These are phyloP conservation scores for Hyphopichia pseudoburtonii DNA, from an alignment of 1,139 yeast species.

Conservation along the genomic window DNA sequence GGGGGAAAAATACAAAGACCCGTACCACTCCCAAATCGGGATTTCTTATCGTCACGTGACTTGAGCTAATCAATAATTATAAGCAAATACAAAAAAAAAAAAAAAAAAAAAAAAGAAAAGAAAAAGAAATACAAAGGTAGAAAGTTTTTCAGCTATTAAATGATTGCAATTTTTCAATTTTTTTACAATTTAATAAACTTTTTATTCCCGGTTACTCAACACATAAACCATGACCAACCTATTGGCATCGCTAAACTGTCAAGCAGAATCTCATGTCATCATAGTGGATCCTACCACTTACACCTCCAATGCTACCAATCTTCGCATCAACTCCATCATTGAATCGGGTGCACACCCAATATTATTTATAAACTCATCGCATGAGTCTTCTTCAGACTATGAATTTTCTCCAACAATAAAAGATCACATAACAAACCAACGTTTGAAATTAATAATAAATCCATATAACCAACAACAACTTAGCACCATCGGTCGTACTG, in stretches of 20 bases:
- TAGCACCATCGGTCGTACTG: constrained; percentile 57
- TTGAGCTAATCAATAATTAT: constrained; percentile 14
- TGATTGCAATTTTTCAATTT: constrained; percentile 6
- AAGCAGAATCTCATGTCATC: constrained; percentile 58
- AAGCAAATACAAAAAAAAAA: neutral
- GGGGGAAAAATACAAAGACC: neutral
- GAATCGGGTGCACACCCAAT: constrained; percentile 61
- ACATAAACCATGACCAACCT: constrained; percentile 33
- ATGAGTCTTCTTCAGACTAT: constrained; percentile 12
- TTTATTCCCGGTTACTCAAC: no score
- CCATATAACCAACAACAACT: constrained; percentile 37
- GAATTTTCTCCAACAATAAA: constrained; percentile 22
- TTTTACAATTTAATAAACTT: neutral
- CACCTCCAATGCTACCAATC: constrained; percentile 47
- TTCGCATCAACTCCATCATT: constrained; percentile 49
- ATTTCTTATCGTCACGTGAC: constrained; percentile 17
- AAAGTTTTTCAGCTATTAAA: neutral
- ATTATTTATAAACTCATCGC: constrained; percentile 29
- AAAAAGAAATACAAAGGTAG: neutral
- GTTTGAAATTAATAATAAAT: constrained; percentile 32
- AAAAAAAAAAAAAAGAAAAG: neutral
- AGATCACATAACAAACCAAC: constrained; percentile 18
- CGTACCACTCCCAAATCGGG: neutral
- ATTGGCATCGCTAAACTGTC: constrained; percentile 51
- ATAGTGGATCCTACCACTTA: constrained; percentile 41